These are phyloP conservation scores for Pittosporum tobira DNA, from an alignment of 129 eudicot species.

Conservation along the genomic window DNA sequence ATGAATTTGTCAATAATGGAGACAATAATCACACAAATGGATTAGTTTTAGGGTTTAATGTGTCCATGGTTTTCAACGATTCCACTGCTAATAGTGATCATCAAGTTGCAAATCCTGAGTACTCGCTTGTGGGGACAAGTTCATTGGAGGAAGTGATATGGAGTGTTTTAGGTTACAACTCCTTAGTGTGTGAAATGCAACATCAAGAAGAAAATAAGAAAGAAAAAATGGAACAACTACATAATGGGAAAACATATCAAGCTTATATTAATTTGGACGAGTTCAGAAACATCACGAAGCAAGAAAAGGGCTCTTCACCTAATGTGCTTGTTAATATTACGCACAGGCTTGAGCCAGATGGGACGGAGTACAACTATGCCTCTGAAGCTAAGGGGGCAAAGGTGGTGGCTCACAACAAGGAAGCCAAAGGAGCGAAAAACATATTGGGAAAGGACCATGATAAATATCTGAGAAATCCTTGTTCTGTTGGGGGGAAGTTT, in stretches of 20 bases:
- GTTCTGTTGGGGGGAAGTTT: conserved; percentile 70
- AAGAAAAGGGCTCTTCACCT: conserved; percentile 31
- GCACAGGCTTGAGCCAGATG: conserved; percentile 94
- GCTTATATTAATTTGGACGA: conserved; percentile 49
- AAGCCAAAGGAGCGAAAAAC: conserved; percentile 86
- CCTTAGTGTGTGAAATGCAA: conserved; percentile 36
- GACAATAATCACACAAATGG: conserved; percentile 20
- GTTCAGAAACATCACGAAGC: conserved; percentile 32
- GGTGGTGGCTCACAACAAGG: conserved; percentile 81
- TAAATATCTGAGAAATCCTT: conserved; percentile 84
- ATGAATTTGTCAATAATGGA: conserved; percentile 22
- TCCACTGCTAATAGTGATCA: conserved; percentile 10
- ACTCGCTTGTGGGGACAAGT: conserved; percentile 28
- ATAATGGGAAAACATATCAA: conserved; percentile 26
- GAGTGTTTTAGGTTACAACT: conserved; percentile 38
- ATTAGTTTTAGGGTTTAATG: conserved; percentile 31
- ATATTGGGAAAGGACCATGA: conserved; percentile 79
- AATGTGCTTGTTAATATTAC: conserved; percentile 54
- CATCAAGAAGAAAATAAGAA: conserved; percentile 22
- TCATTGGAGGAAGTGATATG: conserved; percentile 36
- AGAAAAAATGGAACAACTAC: conserved; percentile 20
- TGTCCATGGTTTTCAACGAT: conserved; percentile 20
- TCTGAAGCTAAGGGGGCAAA: conserved; percentile 85
- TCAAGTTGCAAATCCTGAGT: conserved; percentile 20
- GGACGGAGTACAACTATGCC: conserved; percentile 80